Evolutionary conservation across 2,329 filamentous ascomycete species (phyloP).

Genomic region (Colletotrichum agaves): DNA sequence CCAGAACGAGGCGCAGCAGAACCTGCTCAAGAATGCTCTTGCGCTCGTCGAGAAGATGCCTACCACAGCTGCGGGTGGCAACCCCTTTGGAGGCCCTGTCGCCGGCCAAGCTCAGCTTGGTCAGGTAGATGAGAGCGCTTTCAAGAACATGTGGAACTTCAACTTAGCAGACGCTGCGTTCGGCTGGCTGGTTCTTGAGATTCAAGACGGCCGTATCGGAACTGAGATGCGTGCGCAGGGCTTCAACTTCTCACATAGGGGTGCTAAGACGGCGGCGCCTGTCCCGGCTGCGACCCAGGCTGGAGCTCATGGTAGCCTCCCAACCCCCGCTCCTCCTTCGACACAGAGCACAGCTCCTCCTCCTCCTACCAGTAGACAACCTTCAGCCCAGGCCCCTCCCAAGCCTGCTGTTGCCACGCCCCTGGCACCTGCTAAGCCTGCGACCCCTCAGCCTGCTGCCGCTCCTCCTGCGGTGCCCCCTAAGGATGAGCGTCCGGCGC

Average conservation of each 20-base stretch:
- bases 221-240: conserved; percentile 99
- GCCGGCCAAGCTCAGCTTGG: conserved; percentile 79
- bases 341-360: conserved; percentile 49
- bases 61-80: conserved; percentile 90
- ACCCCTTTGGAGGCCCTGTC: conserved; percentile 91
- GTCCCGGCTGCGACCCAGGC: conserved; percentile 49
- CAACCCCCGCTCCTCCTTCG: conserved; percentile 50
- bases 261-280: conserved; percentile 72
- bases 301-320: conserved; percentile 46
- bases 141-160: conserved; percentile 99
- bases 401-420: conserved; percentile 56
- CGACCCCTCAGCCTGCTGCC: conserved; percentile 62
- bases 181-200: conserved; percentile 92
- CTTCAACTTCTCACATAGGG: conserved; percentile 98
- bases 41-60: conserved; percentile 99
- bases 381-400: conserved; percentile 48
- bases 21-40: conserved; percentile 88
- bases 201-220: conserved; percentile 94
- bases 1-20: conserved; percentile 94
- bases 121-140: conserved; percentile 96
- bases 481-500: conserved; percentile 62
- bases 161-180: conserved; percentile 98
- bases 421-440: conserved; percentile 51
- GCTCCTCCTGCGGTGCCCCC: conserved; percentile 62
- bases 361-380: conserved; percentile 49